Evolutionary conservation across 768 basidiomycete species (phyloP), one percentile per base, ranked within the genome.

Genomic region (Tephrocybe sp.): DNA sequence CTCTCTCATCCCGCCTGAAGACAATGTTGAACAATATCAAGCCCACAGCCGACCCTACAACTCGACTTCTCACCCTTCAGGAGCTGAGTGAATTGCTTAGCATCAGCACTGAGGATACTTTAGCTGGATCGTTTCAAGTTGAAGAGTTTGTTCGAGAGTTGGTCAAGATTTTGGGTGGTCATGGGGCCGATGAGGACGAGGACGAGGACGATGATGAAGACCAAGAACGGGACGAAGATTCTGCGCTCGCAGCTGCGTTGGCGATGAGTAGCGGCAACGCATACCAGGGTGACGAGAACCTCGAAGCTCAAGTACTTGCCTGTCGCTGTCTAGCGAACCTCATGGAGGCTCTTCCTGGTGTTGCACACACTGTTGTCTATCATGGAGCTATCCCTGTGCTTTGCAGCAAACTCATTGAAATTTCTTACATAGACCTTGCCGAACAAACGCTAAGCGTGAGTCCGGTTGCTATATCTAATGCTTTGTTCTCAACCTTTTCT

Each of bases 381-480:
- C 91, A 96, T 62, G 96, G 96, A n/a, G 97, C 96, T 14, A 95
- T 99, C 51, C 94, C 94, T 14, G 93, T 96, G 30, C 79, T 99
- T 41, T 98, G 96, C 80, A 89, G 89, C 80, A 98, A 99, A 68
- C 73, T 99, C 54, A 84, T 92, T 65, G 92, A 97, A 70, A 99
- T 99, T 51, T 91, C 92, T 19, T 97, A 95, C 65, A 98, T 99
- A 59, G 97, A 99, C 68, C 77, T 99, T 40, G 97, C 97, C 11
- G 97, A 98, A 66, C 97, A 99, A 72, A 98, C 96, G 8, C 72
- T 99, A 58, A 95, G 92, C 64, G 96, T 98, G 74, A 74, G 94
- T 82, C 32, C 48, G 58, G 41, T 60, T 2, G 16, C 46, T 51
- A 44, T 45, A 26, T 51, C 43, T 59, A 53, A 55, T 62, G 47